Evolutionary conservation across 164 flowering plant genomes (phyloP).

Genomic region (Liquidambar formosana): DNA sequence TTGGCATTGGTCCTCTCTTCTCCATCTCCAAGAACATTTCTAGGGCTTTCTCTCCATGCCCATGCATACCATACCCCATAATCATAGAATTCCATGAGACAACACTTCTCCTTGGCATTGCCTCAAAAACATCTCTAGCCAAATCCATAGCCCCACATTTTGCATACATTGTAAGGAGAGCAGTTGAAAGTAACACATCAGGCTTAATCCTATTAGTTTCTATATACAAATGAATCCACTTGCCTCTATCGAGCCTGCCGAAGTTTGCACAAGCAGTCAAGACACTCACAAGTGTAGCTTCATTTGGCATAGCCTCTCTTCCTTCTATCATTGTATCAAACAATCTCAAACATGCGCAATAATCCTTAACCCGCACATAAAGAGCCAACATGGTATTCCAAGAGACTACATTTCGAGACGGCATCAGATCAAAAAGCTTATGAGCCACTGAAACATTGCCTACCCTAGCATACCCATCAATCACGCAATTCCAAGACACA

Average conservation of each 20-base stretch:
- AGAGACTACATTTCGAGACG: conserved; percentile 46
- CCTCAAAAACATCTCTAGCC: conserved; percentile 57
- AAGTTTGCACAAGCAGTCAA: conserved; percentile 59
- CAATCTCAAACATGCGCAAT: conserved; percentile 43
- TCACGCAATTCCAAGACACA: conserved; percentile 67
- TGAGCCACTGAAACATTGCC: conserved; percentile 35
- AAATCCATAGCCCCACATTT: conserved; percentile 64
- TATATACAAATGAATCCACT: conserved; percentile 55
- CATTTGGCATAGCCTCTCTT: conserved; percentile 50
- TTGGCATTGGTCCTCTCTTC: conserved; percentile 47
- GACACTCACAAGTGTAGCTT: conserved; percentile 64
- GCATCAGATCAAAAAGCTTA: conserved; percentile 49
- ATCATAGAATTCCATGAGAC: conserved; percentile 81
- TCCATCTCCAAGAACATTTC: conserved; percentile 69
- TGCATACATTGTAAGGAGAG: conserved; percentile 69
- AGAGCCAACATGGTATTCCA: conserved; percentile 69
- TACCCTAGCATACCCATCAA: conserved; percentile 59
- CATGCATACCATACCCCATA: conserved; percentile 68
- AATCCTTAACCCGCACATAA: conserved; percentile 38
- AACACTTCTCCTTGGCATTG: conserved; percentile 56
- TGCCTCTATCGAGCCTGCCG: conserved; percentile 54
- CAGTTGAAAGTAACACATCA: conserved; percentile 58
- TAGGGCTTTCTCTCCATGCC: conserved; percentile 55
- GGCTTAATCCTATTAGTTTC: conserved; percentile 28
- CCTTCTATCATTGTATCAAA: conserved; percentile 52